Evolutionary conservation across 2,329 filamentous ascomycete genomes (phyloP).

Genomic region (Neonectria faginata): DNA sequence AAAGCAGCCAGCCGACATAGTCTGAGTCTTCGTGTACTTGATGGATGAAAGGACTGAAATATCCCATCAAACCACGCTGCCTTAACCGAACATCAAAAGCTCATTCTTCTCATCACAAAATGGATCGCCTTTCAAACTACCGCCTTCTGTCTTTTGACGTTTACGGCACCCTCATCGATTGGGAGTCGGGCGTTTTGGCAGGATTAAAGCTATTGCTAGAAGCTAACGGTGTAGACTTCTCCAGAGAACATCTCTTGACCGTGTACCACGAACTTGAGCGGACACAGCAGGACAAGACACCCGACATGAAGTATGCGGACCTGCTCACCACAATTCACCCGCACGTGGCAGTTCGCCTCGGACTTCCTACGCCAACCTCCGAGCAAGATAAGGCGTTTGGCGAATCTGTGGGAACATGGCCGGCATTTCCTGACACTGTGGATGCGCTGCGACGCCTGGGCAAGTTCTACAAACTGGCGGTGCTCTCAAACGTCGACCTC

Average conservation of each 20-base stretch:
- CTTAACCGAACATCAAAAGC: too few relatives aligned
- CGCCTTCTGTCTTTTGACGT: slow-evolving; percentile 77
- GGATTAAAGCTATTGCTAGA: slow-evolving; percentile 65
- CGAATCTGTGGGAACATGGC: slow-evolving; percentile 64
- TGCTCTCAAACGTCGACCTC: slow-evolving; percentile 69
- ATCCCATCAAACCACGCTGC: too few relatives aligned
- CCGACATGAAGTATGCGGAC: slow-evolving; percentile 68
- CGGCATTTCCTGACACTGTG: slow-evolving; percentile 70
- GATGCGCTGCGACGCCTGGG: slow-evolving; percentile 63
- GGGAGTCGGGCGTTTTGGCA: slow-evolving; percentile 73
- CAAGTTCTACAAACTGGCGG: slow-evolving; percentile 67
- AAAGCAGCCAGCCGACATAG: neutral
- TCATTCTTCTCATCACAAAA: slow-evolving; percentile 1
- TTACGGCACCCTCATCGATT: slow-evolving; percentile 85
- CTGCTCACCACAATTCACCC: slow-evolving; percentile 65
- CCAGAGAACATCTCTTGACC: slow-evolving; percentile 55
- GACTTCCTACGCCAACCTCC: slow-evolving; percentile 50
- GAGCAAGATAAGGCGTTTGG: slow-evolving; percentile 63
- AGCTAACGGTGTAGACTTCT: slow-evolving; percentile 43
- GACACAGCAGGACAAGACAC: slow-evolving; percentile 65
- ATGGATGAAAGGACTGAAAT: neutral
- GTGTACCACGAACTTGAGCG: slow-evolving; percentile 59
- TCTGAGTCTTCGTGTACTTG: too few relatives aligned
- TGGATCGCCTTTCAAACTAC: slow-evolving; percentile 45
- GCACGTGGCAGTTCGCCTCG: slow-evolving; percentile 58